phyloP scores from a whole-genome alignment of 345 rosid genomes.

The Nasturtium officinale region DNA sequence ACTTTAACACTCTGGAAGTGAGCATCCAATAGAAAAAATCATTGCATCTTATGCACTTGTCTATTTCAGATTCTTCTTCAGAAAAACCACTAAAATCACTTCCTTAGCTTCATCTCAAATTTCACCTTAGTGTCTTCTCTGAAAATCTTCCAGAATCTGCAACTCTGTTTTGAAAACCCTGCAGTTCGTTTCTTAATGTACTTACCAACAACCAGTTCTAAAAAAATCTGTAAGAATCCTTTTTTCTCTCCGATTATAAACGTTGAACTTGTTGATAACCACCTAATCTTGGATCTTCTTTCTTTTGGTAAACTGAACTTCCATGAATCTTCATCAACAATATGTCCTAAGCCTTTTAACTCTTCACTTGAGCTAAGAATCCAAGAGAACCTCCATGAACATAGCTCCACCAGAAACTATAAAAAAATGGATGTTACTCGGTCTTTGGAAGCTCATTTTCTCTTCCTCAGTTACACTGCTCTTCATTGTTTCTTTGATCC shows the following conservation, averaged over 20 bases:
- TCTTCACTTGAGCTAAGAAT: accelerated
- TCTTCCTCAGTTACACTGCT: neutral
- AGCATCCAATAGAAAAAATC: no score
- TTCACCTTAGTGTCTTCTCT: no score
- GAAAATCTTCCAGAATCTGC: no score
- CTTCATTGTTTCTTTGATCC: neutral
- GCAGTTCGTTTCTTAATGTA: no score
- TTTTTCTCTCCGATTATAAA: neutral
- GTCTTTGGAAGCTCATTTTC: neutral
- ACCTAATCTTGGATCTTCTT: neutral
- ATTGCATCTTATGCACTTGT: no score
- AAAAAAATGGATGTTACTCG: neutral
- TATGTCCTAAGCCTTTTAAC: neutral
- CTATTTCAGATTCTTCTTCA: no score
- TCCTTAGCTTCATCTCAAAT: no score
- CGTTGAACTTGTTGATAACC: neutral
- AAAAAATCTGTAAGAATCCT: no score
- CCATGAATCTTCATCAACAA: neutral
- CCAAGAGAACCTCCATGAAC: neutral
- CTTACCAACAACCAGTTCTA: no score
- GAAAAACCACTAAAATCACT: no score
- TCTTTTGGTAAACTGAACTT: neutral
- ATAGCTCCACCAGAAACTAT: neutral
- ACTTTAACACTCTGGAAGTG: no score
- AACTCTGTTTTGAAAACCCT: no score